Evolutionary conservation across 805 yeast species (phyloP), one percentile per base, ranked within the genome.

Genomic region (Tetrapisispora arboricola): DNA sequence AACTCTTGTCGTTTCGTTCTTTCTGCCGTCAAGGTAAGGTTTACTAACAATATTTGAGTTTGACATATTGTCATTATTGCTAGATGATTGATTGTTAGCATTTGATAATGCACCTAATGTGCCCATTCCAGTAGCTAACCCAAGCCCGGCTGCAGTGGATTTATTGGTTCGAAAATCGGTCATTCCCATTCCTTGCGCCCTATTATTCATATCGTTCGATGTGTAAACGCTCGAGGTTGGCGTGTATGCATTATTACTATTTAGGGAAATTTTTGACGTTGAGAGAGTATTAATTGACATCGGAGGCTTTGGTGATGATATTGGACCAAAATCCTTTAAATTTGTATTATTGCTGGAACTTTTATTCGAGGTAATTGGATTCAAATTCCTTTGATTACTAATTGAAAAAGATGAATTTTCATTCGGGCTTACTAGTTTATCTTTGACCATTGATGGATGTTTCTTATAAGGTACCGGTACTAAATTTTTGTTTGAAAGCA

Each of bases 401-500:
- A 39, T 34, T 6, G 42, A 25, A 17, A 39, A 39, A 3, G 37
- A 32, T 8, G 41, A 39, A 25, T 31, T 25, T 22, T 20, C 34
- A 22, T 27, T 21, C 12, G 42, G 37, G 8, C 24, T 33, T 12
- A 33, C 26, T 17, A 39, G 28, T 13, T 20, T 17, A 17, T 24
- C 37, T 19, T 63, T 32, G 1, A 18, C 60, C 62, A 81, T 75
- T 2, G 84, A 72, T 11, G 86, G 80, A 61, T 84, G 90, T 32
- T 75, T 76, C 40, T 70, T 71, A 59, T 83, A 84, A 38, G 80
- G 83, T 6, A 84, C 80, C 0, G 90, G 87, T 4, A 70, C 63
- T 48, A 82, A 65, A 30, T 65, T 61, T 55, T 67, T 64, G 48
- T 67, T 65, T 2, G 34, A 25, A 38, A 55, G 36, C 5, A 60